A percentile compares a stretch with the other conserved stretches of the same genome.
Conservation (phyloP, 805 yeast genomes). For the Lachancea thermotolerans region DNA sequence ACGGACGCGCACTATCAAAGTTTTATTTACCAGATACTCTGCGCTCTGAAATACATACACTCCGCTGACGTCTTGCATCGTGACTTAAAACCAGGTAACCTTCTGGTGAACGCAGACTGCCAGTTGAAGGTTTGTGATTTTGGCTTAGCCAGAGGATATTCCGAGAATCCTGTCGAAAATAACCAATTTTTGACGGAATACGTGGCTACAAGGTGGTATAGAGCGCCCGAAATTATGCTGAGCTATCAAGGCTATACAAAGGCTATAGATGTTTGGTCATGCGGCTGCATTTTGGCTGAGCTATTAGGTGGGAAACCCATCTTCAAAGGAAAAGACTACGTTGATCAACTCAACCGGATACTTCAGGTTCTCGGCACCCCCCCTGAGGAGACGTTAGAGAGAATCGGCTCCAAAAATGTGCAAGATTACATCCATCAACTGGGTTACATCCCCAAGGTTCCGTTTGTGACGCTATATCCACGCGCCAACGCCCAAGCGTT, state of each 20-base stretch:
- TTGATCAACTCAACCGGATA: constrained; percentile 87
- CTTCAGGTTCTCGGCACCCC: constrained; percentile 90
- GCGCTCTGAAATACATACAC: constrained; percentile 86
- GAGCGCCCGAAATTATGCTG: constrained; percentile 97
- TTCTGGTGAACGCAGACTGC: constrained; percentile 92
- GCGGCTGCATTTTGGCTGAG: constrained; percentile 95
- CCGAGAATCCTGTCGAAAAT: constrained; percentile 73
- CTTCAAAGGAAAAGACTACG: constrained; percentile 93
- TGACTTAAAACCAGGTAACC: constrained; percentile 89
- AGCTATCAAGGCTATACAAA: constrained; percentile 91
- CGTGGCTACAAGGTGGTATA: constrained; percentile 97
- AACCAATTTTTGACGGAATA: constrained; percentile 95
- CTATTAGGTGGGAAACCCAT: constrained; percentile 84
- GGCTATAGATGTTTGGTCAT: constrained; percentile 97
- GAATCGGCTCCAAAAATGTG: constrained; percentile 81
- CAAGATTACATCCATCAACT: constrained; percentile 84
- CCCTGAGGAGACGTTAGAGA: constrained; percentile 54
- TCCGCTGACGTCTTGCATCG: constrained; percentile 90
- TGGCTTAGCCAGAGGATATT: constrained; percentile 90
- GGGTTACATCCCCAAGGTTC: constrained; percentile 74
- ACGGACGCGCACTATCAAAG: constrained; percentile 94
- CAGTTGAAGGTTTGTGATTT: constrained; percentile 95
- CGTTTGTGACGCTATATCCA: constrained; percentile 68
- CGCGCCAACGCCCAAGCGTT: constrained; percentile 81
- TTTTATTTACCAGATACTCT: constrained; percentile 83